Base-by-base conservation (phyloP, 139 green algal genomes). In the Asterochloris erici region DNA sequence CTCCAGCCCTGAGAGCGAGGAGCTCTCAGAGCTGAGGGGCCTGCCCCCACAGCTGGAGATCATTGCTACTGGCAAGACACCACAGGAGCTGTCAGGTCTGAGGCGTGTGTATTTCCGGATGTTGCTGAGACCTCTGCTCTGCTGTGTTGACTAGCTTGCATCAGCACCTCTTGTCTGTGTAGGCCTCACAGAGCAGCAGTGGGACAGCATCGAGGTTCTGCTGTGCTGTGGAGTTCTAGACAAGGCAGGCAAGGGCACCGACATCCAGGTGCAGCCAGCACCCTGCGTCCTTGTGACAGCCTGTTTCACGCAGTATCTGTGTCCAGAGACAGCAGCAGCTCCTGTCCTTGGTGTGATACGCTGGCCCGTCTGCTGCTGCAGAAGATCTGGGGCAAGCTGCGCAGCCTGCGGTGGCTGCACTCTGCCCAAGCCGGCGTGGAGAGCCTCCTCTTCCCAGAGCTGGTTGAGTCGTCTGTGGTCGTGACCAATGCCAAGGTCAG, bases 401-500 rank as follows among this genome's bases (percentile, higher is more conserved):
- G 77, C 10, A 85, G 87, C 16, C 68, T 94, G 38, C 81, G 88
- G 63, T 96, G 92, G 92, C 87, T 95, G 73, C 93, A 97, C 86
- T 92, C 82, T 29, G 80, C 86, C 54, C 90, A 82, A 29, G 94
- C 91, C 14, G 94, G 94, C 11, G 78, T 97, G 28, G 92, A 96
- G 81, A 89, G 94, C 81, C 82, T 97, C 38, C 80, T 96, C 16
- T 93, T 93, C 54, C 86, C 85, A 11, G 88, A 91, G 29, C 90
- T 97, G 21, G 77, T 92, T 10, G 83, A 93, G 1, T 82, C 85
- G 27, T 63, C 81, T 4, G 88, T 95, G n/a, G 26, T 83, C 12
- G 83, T 97, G 10, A 95, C 91, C 73, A 97, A 97, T 85, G 92
- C 91, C 54, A 94, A 93, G 78, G 83, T 73, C 66, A 64, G 23